Evolutionary conservation across 1,284 basidiomycete genomes (phyloP).

Genomic region (Moesziomyces sp.): DNA sequence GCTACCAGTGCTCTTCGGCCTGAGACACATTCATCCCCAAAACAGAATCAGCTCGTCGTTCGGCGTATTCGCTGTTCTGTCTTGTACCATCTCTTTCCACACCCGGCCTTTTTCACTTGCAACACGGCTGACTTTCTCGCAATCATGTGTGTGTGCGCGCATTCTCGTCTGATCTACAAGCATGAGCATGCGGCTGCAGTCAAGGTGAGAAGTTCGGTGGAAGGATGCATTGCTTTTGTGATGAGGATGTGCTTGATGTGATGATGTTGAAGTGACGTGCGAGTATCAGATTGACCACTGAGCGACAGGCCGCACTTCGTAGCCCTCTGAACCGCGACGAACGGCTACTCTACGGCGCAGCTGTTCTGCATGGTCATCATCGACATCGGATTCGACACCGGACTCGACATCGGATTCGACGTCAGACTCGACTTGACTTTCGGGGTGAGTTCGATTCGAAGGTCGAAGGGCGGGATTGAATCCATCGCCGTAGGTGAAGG

Average conservation of each 20-base stretch:
- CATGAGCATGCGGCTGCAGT: no score
- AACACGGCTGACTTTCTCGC: not conserved
- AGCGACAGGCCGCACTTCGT: slow-evolving; percentile 35
- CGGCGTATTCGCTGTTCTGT: not conserved
- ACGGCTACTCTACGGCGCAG: slow-evolving; percentile 7
- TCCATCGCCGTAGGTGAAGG: slow-evolving; percentile 85
- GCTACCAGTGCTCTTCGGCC: no score
- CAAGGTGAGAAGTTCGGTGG: no score
- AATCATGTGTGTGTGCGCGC: not conserved
- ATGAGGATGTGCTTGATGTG: not conserved
- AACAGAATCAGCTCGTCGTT: not conserved
- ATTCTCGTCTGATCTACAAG: no score
- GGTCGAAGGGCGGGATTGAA: slow-evolving; percentile 49
- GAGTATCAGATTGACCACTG: slow-evolving; percentile 16
- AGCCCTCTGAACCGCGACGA: slow-evolving; percentile 45
- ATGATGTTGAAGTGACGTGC: not conserved
- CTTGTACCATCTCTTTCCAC: slow-evolving; percentile 30
- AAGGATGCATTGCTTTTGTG: not conserved
- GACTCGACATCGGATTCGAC: slow-evolving; percentile 5
- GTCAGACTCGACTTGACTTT: not conserved
- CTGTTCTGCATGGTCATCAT: not conserved
- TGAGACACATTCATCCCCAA: not conserved
- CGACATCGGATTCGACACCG: not conserved
- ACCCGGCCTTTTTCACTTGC: slow-evolving; percentile 1
- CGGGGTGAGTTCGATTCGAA: slow-evolving; percentile 1